Evolutionary conservation across 2,329 filamentous ascomycete genomes (phyloP), one percentile per base, ranked within the genome.

Genomic region (Cladosporium austrohemisphaericum): DNA sequence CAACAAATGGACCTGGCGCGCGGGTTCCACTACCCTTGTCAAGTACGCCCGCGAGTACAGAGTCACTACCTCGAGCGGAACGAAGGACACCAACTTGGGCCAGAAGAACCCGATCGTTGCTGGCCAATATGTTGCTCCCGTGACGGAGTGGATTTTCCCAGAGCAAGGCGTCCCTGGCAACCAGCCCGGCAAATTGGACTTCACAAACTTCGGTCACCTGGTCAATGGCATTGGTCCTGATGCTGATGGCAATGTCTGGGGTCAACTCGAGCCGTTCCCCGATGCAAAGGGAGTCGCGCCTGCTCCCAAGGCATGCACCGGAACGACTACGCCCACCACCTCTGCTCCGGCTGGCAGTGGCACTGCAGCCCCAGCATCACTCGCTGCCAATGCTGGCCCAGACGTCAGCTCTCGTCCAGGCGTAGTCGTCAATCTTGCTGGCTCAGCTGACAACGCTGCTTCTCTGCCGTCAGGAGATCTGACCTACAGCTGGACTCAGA

Each of bases 81-180:
- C 64, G 38, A 60, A 63, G 31, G 54, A 59, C 20, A 64, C 64
- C 26, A 69, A 72, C 51, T 64, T 64, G 22, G 51, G 51, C 10
- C 37, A 44, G 10, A n/a, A n/a, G n/a, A n/a, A n/a, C n/a, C n/a
- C n/a, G n/a, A 68, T 73, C 36, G 46, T 63, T n/a, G 70, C 69
- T 2, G 70, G 71, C 3, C 65, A 70, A 50, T 73, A 70, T 32
- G 57, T 72, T 13, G 64, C 65, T 22, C 65, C 71, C 9, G 68
- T 73, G 4, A 62, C 60, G 5, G 71, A 72, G 50, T 72, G 69
- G 68, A 71, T 73, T 53, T 69, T 68, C 57, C 70, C 71, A 6
- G 71, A 73, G 52, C 60, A 66, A 14, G 60, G 66, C 13, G 57
- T 62, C 2, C 71, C 71, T 14, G 71, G 71, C 1, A 53, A 51